A percentile compares a stretch with the other conserved stretches of the same genome.
These are phyloP conservation scores for Afroboletus lepidellus DNA, from an alignment of 1,284 basidiomycete genomes.

Conservation along the genomic window DNA sequence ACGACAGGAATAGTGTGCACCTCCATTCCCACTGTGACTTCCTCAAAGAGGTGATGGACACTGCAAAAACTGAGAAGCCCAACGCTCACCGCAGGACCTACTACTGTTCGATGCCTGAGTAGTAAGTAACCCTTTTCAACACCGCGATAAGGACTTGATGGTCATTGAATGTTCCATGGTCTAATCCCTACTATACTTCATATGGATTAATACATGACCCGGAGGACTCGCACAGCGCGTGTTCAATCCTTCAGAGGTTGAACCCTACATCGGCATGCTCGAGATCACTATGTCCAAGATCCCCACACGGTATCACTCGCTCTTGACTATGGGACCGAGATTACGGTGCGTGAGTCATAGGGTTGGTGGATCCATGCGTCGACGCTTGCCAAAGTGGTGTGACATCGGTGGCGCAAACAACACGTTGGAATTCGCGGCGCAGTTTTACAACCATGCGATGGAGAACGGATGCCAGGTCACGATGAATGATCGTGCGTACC, in stretches of 20 bases:
- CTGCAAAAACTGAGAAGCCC: slow-evolving; percentile 49
- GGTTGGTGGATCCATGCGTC: background rate
- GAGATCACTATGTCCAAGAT: slow-evolving; percentile 50
- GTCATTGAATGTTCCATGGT: slow-evolving; percentile 42
- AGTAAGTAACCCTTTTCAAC: slow-evolving; percentile 32
- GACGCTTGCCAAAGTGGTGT: slow-evolving; percentile 44
- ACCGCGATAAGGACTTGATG: background rate
- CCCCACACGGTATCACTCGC: slow-evolving; percentile 58
- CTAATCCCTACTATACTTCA: slow-evolving; percentile 49
- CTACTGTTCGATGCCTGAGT: slow-evolving; percentile 51
- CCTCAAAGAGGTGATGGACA: slow-evolving; percentile 49
- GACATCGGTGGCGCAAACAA: slow-evolving; percentile 60
- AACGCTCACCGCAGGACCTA: slow-evolving; percentile 51
- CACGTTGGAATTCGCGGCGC: slow-evolving; percentile 46
- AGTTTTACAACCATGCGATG: slow-evolving; percentile 52
- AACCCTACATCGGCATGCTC: slow-evolving; percentile 54
- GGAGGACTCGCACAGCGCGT: slow-evolving; percentile 54
- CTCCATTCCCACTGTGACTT: slow-evolving; percentile 55
- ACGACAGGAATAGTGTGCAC: slow-evolving; percentile 48
- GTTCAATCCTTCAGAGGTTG: slow-evolving; percentile 46
- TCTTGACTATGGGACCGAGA: slow-evolving; percentile 50
- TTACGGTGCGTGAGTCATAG: slow-evolving; percentile 42
- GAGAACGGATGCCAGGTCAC: slow-evolving; percentile 51
- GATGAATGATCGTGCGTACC: slow-evolving; percentile 49
- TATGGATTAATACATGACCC: slow-evolving; percentile 54